phyloP scores from a whole-genome alignment of 2,329 filamentous ascomycete genomes.

The Penicillium verrucosum region DNA sequence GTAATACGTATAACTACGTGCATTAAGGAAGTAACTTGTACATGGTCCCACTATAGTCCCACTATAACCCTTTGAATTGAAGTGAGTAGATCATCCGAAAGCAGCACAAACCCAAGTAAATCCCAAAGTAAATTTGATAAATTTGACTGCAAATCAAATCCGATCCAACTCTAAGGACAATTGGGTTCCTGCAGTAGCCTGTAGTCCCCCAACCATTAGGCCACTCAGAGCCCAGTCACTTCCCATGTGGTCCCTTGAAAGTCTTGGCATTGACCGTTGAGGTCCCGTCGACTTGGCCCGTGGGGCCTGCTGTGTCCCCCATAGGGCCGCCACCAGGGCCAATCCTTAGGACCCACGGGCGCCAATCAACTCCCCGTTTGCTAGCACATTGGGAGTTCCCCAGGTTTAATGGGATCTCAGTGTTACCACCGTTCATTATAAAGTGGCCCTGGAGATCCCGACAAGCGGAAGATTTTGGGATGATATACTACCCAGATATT shows the following conservation, averaged over 20 bases:
- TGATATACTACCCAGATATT: background rate
- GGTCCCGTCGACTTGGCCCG: constrained; percentile 9
- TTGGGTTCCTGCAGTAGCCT: constrained; percentile 20
- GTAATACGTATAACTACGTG: background rate
- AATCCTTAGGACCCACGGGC: background rate
- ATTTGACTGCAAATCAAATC: background rate
- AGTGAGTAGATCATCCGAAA: background rate
- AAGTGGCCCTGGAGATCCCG: background rate
- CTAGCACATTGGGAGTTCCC: constrained; percentile 17
- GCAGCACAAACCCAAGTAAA: background rate
- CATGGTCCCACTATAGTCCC: background rate
- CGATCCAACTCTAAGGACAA: constrained; percentile 22
- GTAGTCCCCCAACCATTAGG: background rate
- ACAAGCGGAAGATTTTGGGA: background rate
- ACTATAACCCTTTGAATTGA: background rate
- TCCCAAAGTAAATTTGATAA: background rate
- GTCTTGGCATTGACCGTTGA: constrained; percentile 12
- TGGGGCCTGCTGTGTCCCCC: background rate
- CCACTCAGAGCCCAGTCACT: constrained; percentile 14
- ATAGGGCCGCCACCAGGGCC: background rate
- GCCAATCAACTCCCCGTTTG: constrained; percentile 16
- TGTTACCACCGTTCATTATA: background rate
- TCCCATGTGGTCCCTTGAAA: constrained; percentile 14
- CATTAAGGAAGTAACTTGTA: background rate
- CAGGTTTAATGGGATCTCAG: constrained; percentile 14